Base-by-base conservation (phyloP, 139 green algal species). In the Ostreobium quekettii region DNA sequence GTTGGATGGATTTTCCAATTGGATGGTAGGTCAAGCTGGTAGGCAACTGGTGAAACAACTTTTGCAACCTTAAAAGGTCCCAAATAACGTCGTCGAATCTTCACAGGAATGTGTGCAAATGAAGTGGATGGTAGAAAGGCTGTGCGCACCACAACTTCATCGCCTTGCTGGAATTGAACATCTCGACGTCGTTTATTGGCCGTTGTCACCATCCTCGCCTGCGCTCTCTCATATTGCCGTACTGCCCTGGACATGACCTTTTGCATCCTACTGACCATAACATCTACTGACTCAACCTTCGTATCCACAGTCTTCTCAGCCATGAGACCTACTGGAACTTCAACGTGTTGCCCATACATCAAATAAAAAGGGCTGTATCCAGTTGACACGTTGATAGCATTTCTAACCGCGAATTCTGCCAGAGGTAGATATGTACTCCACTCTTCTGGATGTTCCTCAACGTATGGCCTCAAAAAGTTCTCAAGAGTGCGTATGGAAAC, bases 401-500 rank as follows among this genome's bases (percentile, higher is more conserved):
- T 75, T 56, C 79, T 83, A 38, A 60, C 46, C 4, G 73, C 66
- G 48, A 78, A 78, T 65, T 83, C 71, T n/a, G 61, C 36, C 0
- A 57, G 28, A 28, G 38, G 19, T 6, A 80, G 58, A 19, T 36
- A 48, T 5, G 59, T 2, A 36, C 79, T 72, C 77, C 77, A 86
- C 26, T 82, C 53, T 19, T 65, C 63, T 24, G 66, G 32, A 1
- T 56, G 19, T 3, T 48, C 3, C 30, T 62, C 46, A 2, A 83
- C 61, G 36, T 72, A 85, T 26, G 53, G 28, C 0, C 82, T 36
- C 0, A 86, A 53, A 2, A 78, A 78, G 26, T 87, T 74, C 65
- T 84, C 70, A 7, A 87, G 26, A 0, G 59, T 69, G 2, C 78
- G 57, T 37, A 85, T 85, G 6, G 70, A 60, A 4, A 81, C 72